Conservation (phyloP, 2,329 filamentous ascomycete genomes). For the Elsinoe fawcettii region DNA sequence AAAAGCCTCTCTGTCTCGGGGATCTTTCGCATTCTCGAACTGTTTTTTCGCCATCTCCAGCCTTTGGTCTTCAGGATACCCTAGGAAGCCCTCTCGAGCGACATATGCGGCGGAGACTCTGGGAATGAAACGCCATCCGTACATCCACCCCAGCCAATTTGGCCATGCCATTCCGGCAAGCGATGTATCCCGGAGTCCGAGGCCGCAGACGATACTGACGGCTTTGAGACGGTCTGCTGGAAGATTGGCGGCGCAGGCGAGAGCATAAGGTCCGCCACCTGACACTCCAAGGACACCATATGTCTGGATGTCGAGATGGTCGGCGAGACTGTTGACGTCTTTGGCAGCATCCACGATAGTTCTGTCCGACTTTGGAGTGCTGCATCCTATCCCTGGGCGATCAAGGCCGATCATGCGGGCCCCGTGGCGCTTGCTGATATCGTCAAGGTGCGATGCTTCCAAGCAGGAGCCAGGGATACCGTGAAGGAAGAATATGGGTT, state of each 20-base stretch:
- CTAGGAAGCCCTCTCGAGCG: not conserved
- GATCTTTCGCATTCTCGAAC: not conserved
- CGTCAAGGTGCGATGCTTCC: constrained; percentile 33
- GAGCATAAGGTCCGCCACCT: constrained; percentile 42
- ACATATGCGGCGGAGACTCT: not conserved
- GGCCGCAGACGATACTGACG: constrained; percentile 23
- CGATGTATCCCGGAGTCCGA: constrained; percentile 22
- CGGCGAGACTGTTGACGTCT: constrained; percentile 36
- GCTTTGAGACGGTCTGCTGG: constrained; percentile 24
- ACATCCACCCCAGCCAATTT: constrained; percentile 1
- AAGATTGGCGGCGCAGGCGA: constrained; percentile 39
- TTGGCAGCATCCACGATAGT: constrained; percentile 36
- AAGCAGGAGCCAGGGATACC: constrained; percentile 38
- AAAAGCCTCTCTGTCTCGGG: not conserved
- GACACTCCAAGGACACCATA: constrained; percentile 41
- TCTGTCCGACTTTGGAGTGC: constrained; percentile 32
- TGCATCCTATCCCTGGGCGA: constrained; percentile 38
- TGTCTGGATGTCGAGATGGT: constrained; percentile 33
- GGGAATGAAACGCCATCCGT: not conserved
- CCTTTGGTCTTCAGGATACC: not conserved
- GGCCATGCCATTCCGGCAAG: constrained; percentile 3
- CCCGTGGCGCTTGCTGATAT: constrained; percentile 28
- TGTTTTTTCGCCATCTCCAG: not conserved
- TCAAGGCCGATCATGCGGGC: constrained; percentile 36
- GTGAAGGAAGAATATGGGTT: constrained; percentile 37